Conservation (phyloP, 768 basidiomycete genomes). For the Phaeotremella skinneri region DNA sequence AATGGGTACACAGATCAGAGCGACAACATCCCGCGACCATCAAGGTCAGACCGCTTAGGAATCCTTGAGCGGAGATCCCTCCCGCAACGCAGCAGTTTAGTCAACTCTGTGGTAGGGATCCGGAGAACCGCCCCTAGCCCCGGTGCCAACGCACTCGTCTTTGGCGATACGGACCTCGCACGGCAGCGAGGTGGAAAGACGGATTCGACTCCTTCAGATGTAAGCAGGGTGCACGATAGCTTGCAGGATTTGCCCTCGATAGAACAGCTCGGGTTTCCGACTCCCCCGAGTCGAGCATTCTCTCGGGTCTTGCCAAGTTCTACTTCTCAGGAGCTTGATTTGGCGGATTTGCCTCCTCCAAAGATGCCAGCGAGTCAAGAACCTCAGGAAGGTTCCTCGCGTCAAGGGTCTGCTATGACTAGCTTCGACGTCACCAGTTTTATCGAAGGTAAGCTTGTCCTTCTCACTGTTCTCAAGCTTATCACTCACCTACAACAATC, state of each 20-base stretch:
- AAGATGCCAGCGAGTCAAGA: not conserved
- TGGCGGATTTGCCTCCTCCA: not conserved
- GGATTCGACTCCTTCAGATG: not conserved
- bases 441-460: conserved; percentile 8
- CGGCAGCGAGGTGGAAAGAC: not conserved
- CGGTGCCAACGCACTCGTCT: not conserved
- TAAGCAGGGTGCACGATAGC: not conserved
- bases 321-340: not conserved
- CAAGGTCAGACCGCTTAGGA: no score
- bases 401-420: not conserved
- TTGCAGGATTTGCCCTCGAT: not conserved
- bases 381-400: no score
- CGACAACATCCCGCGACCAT: no score
- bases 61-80: no score
- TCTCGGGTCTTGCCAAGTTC: not conserved
- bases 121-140: not conserved
- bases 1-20: no score
- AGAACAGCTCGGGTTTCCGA: not conserved
- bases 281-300: not conserved
- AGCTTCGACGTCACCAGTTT: conserved; percentile 10
- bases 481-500: not conserved
- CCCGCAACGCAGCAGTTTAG: not conserved
- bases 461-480: not conserved
- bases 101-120: not conserved
- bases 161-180: not conserved